phyloP scores from a whole-genome alignment of 1,284 basidiomycete species.

The Golubevia sp. region DNA sequence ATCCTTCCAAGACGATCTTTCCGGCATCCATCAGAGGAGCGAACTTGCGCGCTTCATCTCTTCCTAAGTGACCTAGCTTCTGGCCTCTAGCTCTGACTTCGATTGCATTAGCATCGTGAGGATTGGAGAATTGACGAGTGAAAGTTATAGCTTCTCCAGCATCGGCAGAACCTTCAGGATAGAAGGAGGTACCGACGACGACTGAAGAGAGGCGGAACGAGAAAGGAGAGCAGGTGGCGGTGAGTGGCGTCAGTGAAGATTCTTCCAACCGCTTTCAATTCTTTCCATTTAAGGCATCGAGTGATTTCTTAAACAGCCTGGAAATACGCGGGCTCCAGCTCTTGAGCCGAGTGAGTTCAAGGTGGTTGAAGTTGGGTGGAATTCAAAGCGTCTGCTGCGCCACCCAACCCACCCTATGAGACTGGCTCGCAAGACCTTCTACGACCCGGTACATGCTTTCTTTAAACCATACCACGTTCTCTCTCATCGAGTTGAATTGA shows the following conservation, averaged over 20 bases:
- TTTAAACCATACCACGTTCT: too few species aligned
- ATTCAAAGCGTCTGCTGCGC: too few species aligned
- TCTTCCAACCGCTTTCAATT: not conserved
- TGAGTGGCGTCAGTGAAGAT: not conserved
- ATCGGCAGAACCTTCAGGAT: not conserved
- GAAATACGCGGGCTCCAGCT: too few species aligned
- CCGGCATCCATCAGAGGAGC: not conserved
- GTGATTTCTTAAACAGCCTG: too few species aligned
- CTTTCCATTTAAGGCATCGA: not conserved
- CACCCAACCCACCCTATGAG: too few species aligned
- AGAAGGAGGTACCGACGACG: not conserved
- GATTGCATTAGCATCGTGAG: not conserved
- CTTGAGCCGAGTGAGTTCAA: too few species aligned
- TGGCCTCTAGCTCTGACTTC: not conserved
- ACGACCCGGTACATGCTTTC: too few species aligned
- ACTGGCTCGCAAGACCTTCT: too few species aligned
- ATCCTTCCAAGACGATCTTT: not conserved
- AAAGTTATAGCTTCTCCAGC: not conserved
- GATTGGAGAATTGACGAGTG: not conserved
- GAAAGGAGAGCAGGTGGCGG: not conserved
- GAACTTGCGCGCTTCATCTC: constrained; percentile 1
- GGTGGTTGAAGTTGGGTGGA: too few species aligned
- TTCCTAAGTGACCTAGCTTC: not conserved
- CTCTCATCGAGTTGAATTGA: too few species aligned
- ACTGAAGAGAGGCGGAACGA: not conserved